Percentiles rank a stretch among this genome's conserved stretches.
These are phyloP conservation scores for Cystofilobasidium macerans DNA, from an alignment of 768 basidiomycete species.

Conservation along the genomic window DNA sequence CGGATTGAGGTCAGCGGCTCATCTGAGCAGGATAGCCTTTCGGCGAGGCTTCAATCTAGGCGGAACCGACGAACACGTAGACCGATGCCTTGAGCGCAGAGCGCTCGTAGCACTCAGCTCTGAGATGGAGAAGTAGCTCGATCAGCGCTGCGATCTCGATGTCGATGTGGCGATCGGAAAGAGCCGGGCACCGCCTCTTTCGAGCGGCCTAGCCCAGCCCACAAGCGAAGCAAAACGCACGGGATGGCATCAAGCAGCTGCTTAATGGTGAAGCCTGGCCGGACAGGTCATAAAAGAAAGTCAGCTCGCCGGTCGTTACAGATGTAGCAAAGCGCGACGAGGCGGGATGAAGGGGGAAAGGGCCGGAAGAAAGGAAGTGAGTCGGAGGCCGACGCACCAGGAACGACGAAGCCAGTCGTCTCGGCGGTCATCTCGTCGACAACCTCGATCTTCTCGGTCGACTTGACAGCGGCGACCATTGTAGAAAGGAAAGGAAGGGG, in stretches of 20 bases:
- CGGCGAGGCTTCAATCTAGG: constrained; percentile 61
- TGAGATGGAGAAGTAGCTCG: constrained; percentile 11
- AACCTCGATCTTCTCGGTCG: background rate
- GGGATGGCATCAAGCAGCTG: constrained; percentile 64
- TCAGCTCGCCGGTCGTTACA: too few relatives aligned
- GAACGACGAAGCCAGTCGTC: background rate
- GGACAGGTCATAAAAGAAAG: too few relatives aligned
- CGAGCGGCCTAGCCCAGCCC: too few relatives aligned
- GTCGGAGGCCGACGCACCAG: background rate
- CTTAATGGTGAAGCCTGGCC: constrained; percentile 20
- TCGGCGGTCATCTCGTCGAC: constrained; percentile 1
- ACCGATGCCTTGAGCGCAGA: constrained; percentile 65
- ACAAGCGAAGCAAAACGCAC: constrained; percentile 28
- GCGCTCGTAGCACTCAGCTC: constrained; percentile 79
- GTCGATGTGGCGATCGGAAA: background rate
- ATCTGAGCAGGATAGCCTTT: constrained; percentile 48
- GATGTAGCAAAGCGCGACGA: background rate
- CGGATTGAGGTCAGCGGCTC: background rate
- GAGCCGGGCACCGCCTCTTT: background rate
- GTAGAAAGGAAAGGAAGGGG: background rate
- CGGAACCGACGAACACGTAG: constrained; percentile 53
- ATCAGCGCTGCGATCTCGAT: background rate
- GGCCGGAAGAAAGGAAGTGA: background rate
- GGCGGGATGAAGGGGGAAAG: background rate
- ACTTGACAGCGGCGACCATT: background rate